Evolutionary conservation across 1,284 basidiomycete species (phyloP), one percentile per base, ranked within the genome.

Genomic region (Cryptococcus sp.): DNA sequence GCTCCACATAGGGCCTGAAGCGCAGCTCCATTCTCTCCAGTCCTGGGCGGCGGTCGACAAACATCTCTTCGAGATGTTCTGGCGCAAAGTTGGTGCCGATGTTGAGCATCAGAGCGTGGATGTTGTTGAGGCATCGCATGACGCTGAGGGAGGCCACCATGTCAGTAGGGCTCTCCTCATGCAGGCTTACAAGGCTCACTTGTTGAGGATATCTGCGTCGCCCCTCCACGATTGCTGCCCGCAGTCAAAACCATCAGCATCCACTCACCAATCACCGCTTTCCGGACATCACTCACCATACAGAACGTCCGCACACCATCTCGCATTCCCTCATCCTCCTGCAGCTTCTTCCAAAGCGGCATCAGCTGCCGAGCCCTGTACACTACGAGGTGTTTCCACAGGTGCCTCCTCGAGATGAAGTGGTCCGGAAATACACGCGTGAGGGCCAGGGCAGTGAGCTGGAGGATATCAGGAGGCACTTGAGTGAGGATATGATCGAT

Each of bases 51-150:
- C 71, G 74, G 8, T 59, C 52, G 38, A 68, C 58, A 57, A 78
- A 78, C 58, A 74, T 69, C 54, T 79, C 77, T 49, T 69, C 66
- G 4, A 79, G 63, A 60, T 79, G 78, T 57, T 78, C 77, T 1
- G 78, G 78, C 2, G 71, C 66, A 45, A 78, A 78, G 59, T 78
- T 77, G 7, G 77, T 77, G 7, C 78, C 78, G 50, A 78, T 62
- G 59, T 77, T 76, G 42, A 79, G 62, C 48, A 72, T 59, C 43
- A 79, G 58, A 0, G 67, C 66, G 33, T 62, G 56, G 8, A 77
- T 52, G n/a, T 56, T 50, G 2, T 70, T 71, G 11, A 76, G 59
- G 56, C 72, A 69, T 36, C 75, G 61, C 40, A 77, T 69, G 8
- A 70, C 64, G 52, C 75, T 76, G 56, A 16, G 5, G 38, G 16